These are phyloP conservation scores for Xylaria flabelliformis DNA, from an alignment of 495 filamentous ascomycete genomes.

Conservation along the genomic window DNA sequence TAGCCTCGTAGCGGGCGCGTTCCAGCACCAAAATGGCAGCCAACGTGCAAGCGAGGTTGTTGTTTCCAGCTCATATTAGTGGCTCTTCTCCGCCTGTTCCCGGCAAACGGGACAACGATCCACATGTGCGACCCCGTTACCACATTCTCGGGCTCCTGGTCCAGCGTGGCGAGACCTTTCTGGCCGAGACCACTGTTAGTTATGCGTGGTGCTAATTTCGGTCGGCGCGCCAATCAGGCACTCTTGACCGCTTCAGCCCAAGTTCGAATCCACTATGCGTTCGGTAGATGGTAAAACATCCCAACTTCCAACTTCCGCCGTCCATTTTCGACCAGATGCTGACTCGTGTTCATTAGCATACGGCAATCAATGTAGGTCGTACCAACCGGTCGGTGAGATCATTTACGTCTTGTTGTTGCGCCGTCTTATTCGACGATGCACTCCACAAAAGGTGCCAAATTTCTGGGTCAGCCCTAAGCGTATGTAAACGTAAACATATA, in stretches of 20 bases:
- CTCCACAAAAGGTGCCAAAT: slow-evolving; percentile 21
- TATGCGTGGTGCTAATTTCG: slow-evolving; percentile 17
- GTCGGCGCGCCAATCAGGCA: neutral
- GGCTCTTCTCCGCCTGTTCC: slow-evolving; percentile 18
- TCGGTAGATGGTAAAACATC: neutral
- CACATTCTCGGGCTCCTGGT: slow-evolving; percentile 11
- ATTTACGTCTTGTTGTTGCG: neutral
- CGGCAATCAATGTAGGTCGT: neutral
- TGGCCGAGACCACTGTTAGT: neutral
- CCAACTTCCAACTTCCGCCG: neutral
- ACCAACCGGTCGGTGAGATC: neutral
- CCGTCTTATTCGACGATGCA: slow-evolving; percentile 6
- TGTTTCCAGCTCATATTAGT: neutral
- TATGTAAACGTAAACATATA: neutral
- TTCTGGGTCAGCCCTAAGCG: slow-evolving; percentile 17
- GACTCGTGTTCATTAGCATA: neutral
- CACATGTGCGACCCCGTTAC: slow-evolving; percentile 23
- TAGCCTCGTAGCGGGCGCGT: neutral
- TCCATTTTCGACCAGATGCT: neutral
- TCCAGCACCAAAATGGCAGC: neutral
- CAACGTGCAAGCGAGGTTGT: neutral
- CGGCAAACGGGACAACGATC: slow-evolving; percentile 19
- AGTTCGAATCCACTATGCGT: neutral
- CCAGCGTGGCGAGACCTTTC: neutral
- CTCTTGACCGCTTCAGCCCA: slow-evolving; percentile 3